Conservation (phyloP, 2,329 filamentous ascomycete genomes). For the Neophaeococcomyces mojaviensis region DNA sequence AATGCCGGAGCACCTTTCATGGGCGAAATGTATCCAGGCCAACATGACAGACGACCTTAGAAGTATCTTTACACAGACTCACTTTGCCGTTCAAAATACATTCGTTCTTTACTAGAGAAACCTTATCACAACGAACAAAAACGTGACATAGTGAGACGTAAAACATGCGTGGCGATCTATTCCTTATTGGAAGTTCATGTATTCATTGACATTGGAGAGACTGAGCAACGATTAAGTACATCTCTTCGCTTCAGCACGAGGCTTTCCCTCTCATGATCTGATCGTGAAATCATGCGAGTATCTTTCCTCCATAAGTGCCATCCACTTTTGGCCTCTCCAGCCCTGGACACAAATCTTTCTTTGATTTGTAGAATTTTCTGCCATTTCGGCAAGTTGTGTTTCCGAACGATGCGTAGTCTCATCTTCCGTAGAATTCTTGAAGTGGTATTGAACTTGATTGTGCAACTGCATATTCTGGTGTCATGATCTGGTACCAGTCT, state of each 20-base stretch:
- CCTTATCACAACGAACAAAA: too few relatives aligned
- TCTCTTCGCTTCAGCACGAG: conserved; percentile 75
- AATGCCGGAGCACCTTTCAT: too few relatives aligned
- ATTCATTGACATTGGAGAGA: conserved; percentile 7
- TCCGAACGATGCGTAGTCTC: conserved; percentile 21
- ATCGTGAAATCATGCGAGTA: conserved; percentile 56
- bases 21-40: too few relatives aligned
- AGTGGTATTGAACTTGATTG: background rate
- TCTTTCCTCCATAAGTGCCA: conserved; percentile 99
- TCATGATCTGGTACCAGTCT: background rate
- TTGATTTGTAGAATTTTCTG: background rate
- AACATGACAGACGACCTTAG: too few relatives aligned
- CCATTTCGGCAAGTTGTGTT: conserved; percentile 21
- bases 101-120: too few relatives aligned
- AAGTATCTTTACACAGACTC: too few relatives aligned
- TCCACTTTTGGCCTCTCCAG: conserved; percentile 32
- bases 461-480: conserved; percentile 37
- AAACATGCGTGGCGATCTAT: too few relatives aligned
- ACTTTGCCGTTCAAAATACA: too few relatives aligned
- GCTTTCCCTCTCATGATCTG: conserved; percentile 72
- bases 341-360: background rate
- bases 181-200: too few relatives aligned
- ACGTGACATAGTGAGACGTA: too few relatives aligned
- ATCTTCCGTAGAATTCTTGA: conserved; percentile 1
- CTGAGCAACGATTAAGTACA: conserved; percentile 81